Evolutionary conservation across 805 yeast genomes (phyloP).

Genomic region (Ogataea zsoltii): DNA sequence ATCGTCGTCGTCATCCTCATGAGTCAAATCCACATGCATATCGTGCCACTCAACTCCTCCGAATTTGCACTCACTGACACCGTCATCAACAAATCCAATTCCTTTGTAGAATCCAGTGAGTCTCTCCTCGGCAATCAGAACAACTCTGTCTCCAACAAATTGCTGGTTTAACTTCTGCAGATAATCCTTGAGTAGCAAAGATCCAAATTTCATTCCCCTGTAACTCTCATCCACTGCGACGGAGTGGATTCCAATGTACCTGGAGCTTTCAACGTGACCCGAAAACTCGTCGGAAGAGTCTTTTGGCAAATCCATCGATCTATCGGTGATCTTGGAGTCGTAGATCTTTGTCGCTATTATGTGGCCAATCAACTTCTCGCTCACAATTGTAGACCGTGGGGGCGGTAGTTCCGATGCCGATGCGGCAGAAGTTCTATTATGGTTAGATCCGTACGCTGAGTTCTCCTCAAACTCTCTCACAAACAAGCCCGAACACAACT

Average conservation of each 20-base stretch:
- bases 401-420: slow-evolving; percentile 37
- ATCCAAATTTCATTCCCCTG: slow-evolving; percentile 81
- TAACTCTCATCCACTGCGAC: slow-evolving; percentile 74
- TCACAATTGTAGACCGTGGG: slow-evolving; percentile 47
- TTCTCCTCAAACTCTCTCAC: slow-evolving; percentile 57
- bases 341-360: slow-evolving; percentile 73
- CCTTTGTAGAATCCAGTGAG: slow-evolving; percentile 77
- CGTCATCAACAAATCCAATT: slow-evolving; percentile 75
- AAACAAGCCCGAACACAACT: slow-evolving; percentile 85
- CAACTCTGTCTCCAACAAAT: slow-evolving; percentile 76
- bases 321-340: slow-evolving; percentile 49
- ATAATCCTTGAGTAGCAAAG: slow-evolving; percentile 82
- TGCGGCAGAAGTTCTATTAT: slow-evolving; percentile 25
- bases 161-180: slow-evolving; percentile 87
- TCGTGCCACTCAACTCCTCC: slow-evolving; percentile 67
- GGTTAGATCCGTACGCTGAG: slow-evolving; percentile 6
- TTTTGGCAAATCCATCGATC: slow-evolving; percentile 61
- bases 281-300: slow-evolving; percentile 18
- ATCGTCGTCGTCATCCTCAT: slow-evolving; percentile 45
- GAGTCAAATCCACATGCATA: slow-evolving; percentile 42
- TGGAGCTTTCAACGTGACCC: slow-evolving; percentile 78
- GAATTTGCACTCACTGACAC: slow-evolving; percentile 57
- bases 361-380: slow-evolving; percentile 76
- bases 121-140: slow-evolving; percentile 68
- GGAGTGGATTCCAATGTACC: slow-evolving; percentile 78